Percentiles rank a stretch among this genome's conserved stretches.
phyloP scores from a whole-genome alignment of 495 filamentous ascomycete species.

The Penicillium herquei region DNA sequence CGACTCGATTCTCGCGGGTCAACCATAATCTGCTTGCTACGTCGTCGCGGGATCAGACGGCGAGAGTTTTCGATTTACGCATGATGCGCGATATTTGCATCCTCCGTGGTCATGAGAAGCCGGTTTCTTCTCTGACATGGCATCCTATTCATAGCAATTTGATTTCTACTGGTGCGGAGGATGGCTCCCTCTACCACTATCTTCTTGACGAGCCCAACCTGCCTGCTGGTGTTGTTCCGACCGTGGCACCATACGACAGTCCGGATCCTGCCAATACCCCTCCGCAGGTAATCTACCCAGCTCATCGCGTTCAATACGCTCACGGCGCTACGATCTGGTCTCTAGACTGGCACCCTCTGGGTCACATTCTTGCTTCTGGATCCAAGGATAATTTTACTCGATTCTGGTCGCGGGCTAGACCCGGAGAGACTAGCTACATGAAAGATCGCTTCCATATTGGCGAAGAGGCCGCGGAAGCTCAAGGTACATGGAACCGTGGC shows the following conservation, averaged over 20 bases:
- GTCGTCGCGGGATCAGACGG: conserved; percentile 86
- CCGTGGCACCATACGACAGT: conserved; percentile 78
- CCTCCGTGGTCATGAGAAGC: conserved; percentile 89
- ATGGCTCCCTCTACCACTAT: conserved; percentile 89
- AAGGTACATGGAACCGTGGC: conserved; percentile 87
- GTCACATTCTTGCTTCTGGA: conserved; percentile 96
- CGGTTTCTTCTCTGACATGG: conserved; percentile 89
- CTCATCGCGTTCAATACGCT: conserved; percentile 78
- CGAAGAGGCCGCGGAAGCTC: conserved; percentile 86
- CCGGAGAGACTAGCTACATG: conserved; percentile 78
- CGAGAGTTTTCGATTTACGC: conserved; percentile 87
- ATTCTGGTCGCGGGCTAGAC: conserved; percentile 89
- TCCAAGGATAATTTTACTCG: conserved; percentile 95
- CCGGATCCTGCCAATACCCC: conserved; percentile 73
- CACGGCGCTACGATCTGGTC: conserved; percentile 96
- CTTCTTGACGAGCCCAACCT: conserved; percentile 87
- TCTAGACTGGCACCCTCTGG: conserved; percentile 93
- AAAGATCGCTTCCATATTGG: conserved; percentile 94
- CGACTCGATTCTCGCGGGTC: conserved; percentile 79
- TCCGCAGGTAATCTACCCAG: conserved; percentile 83
- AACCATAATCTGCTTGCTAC: conserved; percentile 84
- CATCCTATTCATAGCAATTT: conserved; percentile 87
- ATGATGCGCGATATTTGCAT: conserved; percentile 98
- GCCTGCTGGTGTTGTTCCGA: conserved; percentile 63
- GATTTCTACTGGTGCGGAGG: conserved; percentile 85